Percentiles rank a stretch among this genome's conserved stretches.
Evolutionary conservation across 345 rosid species (phyloP).

Genomic region (Eucalyptus brandiana): DNA sequence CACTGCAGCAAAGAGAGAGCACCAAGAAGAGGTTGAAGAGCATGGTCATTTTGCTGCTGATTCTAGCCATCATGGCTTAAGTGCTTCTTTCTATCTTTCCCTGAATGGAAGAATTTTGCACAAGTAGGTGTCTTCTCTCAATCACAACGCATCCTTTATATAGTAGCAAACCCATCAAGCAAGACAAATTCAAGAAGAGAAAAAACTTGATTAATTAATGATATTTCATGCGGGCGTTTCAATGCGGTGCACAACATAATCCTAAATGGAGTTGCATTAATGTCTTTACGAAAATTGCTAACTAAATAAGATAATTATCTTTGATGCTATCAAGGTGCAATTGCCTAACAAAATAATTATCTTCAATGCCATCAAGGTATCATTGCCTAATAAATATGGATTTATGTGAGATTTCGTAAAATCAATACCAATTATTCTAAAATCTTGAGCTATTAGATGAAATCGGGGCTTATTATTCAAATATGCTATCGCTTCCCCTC

Average conservation of each 20-base stretch:
- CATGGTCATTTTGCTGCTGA: neutral
- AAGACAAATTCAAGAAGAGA: neutral
- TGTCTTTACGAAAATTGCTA: neutral
- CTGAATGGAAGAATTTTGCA: neutral
- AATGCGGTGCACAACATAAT: neutral
- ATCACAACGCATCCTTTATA: neutral
- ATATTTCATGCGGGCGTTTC: neutral
- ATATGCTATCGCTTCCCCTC: neutral
- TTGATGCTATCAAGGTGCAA: neutral
- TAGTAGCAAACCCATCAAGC: neutral
- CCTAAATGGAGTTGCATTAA: neutral
- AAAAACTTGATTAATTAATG: neutral
- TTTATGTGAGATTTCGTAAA: too few relatives aligned
- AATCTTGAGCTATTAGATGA: too few relatives aligned
- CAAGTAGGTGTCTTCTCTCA: neutral
- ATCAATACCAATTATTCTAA: too few relatives aligned
- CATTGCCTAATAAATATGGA: neutral
- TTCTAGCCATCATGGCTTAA: neutral
- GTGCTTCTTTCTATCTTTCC: neutral
- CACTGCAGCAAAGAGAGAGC: neutral
- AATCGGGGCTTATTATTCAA: rapidly evolving
- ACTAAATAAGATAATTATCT: neutral
- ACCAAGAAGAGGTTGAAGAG: neutral
- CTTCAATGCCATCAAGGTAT: too few relatives aligned
- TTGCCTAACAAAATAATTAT: neutral